Conservation (phyloP, 352 stramenopile species). For the Globisporangium middletonii region DNA sequence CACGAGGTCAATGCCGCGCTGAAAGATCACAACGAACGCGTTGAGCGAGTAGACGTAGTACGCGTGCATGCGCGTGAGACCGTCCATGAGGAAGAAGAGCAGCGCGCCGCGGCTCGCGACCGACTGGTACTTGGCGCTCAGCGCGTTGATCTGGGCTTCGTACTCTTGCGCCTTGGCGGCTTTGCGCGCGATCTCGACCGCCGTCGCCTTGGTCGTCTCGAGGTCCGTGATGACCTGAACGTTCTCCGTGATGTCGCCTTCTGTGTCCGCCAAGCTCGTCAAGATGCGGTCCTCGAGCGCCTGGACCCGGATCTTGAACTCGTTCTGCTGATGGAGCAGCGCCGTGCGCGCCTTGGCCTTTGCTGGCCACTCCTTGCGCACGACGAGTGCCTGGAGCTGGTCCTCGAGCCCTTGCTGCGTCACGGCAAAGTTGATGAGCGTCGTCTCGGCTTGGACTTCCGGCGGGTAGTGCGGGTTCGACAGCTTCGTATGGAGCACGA, state of each 20-base stretch:
- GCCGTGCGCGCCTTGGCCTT: constrained; percentile 71
- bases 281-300: constrained; percentile 89
- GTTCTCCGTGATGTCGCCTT: constrained; percentile 92
- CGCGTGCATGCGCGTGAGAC: constrained; percentile 88
- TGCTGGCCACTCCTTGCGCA: constrained; percentile 88
- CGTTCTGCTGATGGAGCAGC: constrained; percentile 86
- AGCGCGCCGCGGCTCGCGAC: constrained; percentile 90
- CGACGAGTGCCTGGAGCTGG: constrained; percentile 81
- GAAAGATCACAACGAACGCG: constrained; percentile 94
- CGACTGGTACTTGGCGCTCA: constrained; percentile 89
- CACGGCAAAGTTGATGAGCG: constrained; percentile 91
- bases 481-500: constrained; percentile 92
- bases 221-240: constrained; percentile 94
- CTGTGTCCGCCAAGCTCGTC: constrained; percentile 68
- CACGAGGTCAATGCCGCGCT: constrained; percentile 92
- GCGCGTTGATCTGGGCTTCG: constrained; percentile 74
- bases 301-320: constrained; percentile 87
- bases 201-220: constrained; percentile 91
- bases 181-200: constrained; percentile 77
- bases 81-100: constrained; percentile 95
- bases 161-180: constrained; percentile 71
- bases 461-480: constrained; percentile 91
- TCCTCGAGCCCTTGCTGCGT: constrained; percentile 88
- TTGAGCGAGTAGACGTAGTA: constrained; percentile 96
- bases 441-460: constrained; percentile 88